Percentiles rank a stretch among this genome's conserved stretches.
phyloP scores from a whole-genome alignment of 352 stramenopile species.

The Phytophthora pluvialis region DNA sequence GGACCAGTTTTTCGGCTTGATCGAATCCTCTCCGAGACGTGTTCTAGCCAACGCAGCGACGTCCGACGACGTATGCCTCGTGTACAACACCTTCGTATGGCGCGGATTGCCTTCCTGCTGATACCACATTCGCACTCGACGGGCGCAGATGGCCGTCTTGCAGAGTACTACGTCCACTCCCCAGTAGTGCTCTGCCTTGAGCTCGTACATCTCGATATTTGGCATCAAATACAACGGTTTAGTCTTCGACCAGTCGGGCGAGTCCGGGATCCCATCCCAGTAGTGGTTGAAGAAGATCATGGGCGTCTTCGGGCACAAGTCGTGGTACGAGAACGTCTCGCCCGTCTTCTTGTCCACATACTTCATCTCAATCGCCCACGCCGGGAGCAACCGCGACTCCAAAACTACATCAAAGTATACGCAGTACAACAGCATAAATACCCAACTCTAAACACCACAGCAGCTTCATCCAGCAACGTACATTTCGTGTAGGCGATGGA shows the following conservation, averaged over 20 bases:
- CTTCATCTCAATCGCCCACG: conserved; percentile 51
- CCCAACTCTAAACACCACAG: background rate
- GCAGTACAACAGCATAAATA: conserved; percentile 5
- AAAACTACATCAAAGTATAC: conserved; percentile 34
- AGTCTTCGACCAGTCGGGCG: conserved; percentile 31
- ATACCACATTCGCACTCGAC: conserved; percentile 54
- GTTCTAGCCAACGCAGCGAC: conserved; percentile 45
- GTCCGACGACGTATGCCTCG: conserved; percentile 64
- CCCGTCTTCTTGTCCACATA: conserved; percentile 49
- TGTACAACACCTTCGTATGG: conserved; percentile 57
- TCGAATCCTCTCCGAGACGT: conserved; percentile 33
- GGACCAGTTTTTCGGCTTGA: conserved; percentile 53
- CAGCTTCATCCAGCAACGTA: conserved; percentile 23
- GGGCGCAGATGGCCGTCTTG: conserved; percentile 61
- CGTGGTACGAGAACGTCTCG: conserved; percentile 53
- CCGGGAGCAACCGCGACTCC: conserved; percentile 47
- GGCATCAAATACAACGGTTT: conserved; percentile 52
- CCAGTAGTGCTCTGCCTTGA: conserved; percentile 58
- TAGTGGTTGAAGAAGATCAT: conserved; percentile 64
- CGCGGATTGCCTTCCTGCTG: conserved; percentile 60
- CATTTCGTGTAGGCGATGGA: conserved; percentile 71
- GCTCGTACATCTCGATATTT: conserved; percentile 69
- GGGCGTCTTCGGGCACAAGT: conserved; percentile 50
- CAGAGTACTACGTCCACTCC: conserved; percentile 57
- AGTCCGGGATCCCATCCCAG: conserved; percentile 46